Conservation (phyloP, 163 green algal genomes). For the Prototheca wickerhamii region DNA sequence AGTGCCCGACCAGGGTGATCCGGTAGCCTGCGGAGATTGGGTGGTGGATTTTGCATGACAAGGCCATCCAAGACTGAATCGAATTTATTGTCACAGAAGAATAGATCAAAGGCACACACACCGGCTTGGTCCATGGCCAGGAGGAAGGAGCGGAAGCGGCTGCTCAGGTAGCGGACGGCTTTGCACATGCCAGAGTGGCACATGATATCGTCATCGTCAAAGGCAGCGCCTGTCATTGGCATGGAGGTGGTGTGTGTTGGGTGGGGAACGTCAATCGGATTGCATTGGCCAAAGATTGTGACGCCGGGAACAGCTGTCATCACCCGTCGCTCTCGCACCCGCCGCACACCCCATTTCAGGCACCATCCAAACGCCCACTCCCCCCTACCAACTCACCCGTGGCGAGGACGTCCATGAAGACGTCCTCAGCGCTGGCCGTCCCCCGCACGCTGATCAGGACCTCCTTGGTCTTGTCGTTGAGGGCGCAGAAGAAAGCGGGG, state of each 20-base stretch:
- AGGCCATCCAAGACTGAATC: too few species aligned
- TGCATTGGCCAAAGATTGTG: too few species aligned
- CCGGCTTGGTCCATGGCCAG: slow-evolving; percentile 2
- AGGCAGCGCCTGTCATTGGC: slow-evolving; percentile 1
- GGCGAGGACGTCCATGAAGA: slow-evolving; percentile 27
- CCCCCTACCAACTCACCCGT: not conserved
- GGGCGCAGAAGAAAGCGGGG: slow-evolving; percentile 20
- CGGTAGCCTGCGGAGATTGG: not conserved
- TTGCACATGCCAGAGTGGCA: slow-evolving; percentile 26
- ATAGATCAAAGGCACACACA: not conserved
- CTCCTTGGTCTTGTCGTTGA: slow-evolving; percentile 9
- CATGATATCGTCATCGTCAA: slow-evolving; percentile 6
- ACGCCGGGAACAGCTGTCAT: too few species aligned
- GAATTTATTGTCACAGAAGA: too few species aligned
- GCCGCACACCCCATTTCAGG: too few species aligned
- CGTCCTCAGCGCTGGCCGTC: slow-evolving; percentile 24
- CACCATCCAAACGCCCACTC: not conserved
- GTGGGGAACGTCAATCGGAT: too few species aligned
- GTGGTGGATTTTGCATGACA: not conserved
- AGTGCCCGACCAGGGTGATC: slow-evolving; percentile 23
- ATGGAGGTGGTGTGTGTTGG: not conserved
- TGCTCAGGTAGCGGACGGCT: slow-evolving; percentile 11
- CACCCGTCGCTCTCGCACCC: too few species aligned
- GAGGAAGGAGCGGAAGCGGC: slow-evolving; percentile 13
- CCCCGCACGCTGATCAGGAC: slow-evolving; percentile 18